phyloP scores from a whole-genome alignment of 768 basidiomycete genomes.

The Tephrocybe sp. region DNA sequence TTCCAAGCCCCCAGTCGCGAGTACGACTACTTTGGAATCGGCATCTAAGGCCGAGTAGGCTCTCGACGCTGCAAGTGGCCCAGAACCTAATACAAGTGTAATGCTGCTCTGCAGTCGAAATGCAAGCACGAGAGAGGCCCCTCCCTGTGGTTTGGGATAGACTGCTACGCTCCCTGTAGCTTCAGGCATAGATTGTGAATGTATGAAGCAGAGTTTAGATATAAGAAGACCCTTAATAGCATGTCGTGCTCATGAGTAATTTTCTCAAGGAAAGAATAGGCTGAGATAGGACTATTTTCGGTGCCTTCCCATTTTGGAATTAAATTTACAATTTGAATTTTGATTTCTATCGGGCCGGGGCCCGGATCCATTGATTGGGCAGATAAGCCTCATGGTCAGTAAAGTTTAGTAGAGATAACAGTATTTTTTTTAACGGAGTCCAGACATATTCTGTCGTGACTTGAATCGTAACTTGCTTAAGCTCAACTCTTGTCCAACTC shows the following conservation, averaged over 20 bases:
- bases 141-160: slow-evolving; percentile 46
- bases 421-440: no score
- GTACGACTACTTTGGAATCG: slow-evolving; percentile 67
- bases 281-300: no score
- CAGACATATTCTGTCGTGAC: no score
- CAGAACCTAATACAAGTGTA: slow-evolving; percentile 75
- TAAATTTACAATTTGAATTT: background rate
- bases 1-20: slow-evolving; percentile 48
- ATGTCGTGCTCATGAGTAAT: slow-evolving; percentile 33
- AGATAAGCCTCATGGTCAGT: no score
- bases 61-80: slow-evolving; percentile 81
- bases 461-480: no score
- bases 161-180: background rate
- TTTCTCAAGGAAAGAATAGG: slow-evolving; percentile 1
- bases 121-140: slow-evolving; percentile 79
- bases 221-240: slow-evolving; percentile 1
- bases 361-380: no score
- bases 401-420: no score
- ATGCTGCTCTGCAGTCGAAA: slow-evolving; percentile 58
- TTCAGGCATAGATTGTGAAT: slow-evolving; percentile 16
- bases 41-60: slow-evolving; percentile 83
- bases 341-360: no score
- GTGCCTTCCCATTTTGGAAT: no score
- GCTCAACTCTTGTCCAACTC: no score
- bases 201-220: background rate